Percentiles rank a stretch among this genome's conserved stretches.
Conservation (phyloP, 2,329 filamentous ascomycete genomes). For the Aaosphaeria pasadenensis region DNA sequence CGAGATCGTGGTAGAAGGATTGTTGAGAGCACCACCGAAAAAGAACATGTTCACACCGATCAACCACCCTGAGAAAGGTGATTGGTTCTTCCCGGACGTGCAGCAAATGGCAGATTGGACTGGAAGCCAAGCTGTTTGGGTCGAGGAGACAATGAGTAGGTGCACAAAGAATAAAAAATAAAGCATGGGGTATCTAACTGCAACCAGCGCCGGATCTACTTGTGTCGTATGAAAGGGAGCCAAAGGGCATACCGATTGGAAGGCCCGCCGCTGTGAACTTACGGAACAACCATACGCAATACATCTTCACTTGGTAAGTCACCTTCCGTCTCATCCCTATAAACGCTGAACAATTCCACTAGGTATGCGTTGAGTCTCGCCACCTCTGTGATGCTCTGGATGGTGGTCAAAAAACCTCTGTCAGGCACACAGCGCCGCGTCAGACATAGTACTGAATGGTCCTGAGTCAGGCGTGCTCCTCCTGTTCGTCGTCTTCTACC, state of each 20-base stretch:
- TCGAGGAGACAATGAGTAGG: conserved; percentile 91
- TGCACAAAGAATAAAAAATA: conserved; percentile 10
- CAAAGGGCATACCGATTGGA: conserved; percentile 84
- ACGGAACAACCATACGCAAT: conserved; percentile 95
- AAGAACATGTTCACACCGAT: conserved; percentile 97
- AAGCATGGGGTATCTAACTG: conserved; percentile 25
- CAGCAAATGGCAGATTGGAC: conserved; percentile 81
- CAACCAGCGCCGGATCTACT: conserved; percentile 72
- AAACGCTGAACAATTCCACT: conserved; percentile 4
- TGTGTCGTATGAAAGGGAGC: conserved; percentile 69
- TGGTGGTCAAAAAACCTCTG: conserved; percentile 86
- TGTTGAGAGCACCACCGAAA: conserved; percentile 88
- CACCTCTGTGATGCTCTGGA: conserved; percentile 93
- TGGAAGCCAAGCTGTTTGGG: conserved; percentile 85
- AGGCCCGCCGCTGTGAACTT: conserved; percentile 86
- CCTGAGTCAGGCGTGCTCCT: conserved; percentile 23
- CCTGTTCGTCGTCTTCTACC: conserved; percentile 44
- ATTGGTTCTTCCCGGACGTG: conserved; percentile 96
- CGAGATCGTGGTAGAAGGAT: conserved; percentile 75
- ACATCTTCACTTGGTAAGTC: conserved; percentile 95
- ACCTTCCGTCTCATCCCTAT: no score
- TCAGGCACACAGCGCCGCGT: conserved; percentile 70
- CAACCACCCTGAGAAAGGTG: conserved; percentile 76
- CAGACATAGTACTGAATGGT: conserved; percentile 74
- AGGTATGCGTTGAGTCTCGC: conserved; percentile 85